Evolutionary conservation across 2,329 filamentous ascomycete species (phyloP).

Genomic region (Trichoderma hamatum): DNA sequence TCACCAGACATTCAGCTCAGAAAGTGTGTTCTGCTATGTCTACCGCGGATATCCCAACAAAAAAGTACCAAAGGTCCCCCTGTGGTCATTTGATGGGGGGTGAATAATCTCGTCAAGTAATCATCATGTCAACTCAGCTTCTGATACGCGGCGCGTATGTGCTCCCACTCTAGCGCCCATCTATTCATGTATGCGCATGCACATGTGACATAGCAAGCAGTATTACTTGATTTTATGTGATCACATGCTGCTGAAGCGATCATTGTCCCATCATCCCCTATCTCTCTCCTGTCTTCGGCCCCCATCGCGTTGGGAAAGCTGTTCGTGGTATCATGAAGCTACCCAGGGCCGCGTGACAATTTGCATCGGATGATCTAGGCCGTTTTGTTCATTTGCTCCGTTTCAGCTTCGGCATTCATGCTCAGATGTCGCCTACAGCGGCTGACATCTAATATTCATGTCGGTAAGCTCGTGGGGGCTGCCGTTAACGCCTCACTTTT

Average conservation of each 20-base stretch:
- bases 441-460: neutral
- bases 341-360: neutral
- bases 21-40: neutral
- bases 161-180: neutral
- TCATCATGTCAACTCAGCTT: neutral
- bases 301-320: neutral
- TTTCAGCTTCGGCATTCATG: neutral
- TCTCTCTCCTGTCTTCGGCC: neutral
- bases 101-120: neutral
- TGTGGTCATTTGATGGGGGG: neutral
- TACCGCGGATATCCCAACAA: neutral
- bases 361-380: neutral
- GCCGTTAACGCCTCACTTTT: neutral
- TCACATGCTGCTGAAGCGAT: neutral
- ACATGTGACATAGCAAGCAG: neutral
- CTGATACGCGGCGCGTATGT: neutral
- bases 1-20: neutral
- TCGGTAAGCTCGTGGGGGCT: constrained; percentile 6
- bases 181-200: neutral
- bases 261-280: too few species aligned
- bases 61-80: neutral
- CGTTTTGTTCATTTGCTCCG: neutral
- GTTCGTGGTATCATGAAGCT: neutral
- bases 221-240: neutral
- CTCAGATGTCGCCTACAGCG: neutral